Evolutionary conservation across 1,284 basidiomycete species (phyloP).

Genomic region (Gomphus sp.): DNA sequence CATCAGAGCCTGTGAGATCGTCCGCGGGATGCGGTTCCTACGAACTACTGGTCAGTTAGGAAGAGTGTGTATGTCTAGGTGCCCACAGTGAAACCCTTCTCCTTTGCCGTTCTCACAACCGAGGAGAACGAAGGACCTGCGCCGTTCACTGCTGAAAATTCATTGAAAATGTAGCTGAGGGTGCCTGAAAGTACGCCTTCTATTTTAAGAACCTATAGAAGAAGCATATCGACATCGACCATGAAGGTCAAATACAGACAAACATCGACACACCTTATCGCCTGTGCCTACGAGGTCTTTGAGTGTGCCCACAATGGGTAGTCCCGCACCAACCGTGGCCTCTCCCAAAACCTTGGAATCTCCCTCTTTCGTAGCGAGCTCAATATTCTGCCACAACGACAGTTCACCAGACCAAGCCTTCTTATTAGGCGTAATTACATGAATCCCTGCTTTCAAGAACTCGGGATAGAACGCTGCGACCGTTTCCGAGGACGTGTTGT

Average conservation of each 20-base stretch:
- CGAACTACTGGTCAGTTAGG: not conserved
- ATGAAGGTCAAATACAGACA: not conserved
- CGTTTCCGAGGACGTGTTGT: constrained; percentile 86
- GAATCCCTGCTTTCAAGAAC: constrained; percentile 73
- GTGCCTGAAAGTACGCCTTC: constrained; percentile 92
- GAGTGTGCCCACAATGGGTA: constrained; percentile 88
- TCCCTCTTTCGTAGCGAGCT: constrained; percentile 41
- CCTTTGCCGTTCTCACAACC: constrained; percentile 82
- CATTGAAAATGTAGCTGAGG: constrained; percentile 98
- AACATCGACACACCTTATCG: constrained; percentile 55
- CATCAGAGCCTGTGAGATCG: constrained; percentile 93
- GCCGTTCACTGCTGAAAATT: constrained; percentile 66
- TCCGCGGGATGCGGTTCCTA: constrained; percentile 97
- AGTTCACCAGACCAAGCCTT: constrained; percentile 86
- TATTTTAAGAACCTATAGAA: constrained; percentile 59
- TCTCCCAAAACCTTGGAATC: constrained; percentile 80
- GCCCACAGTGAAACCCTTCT: constrained; percentile 88
- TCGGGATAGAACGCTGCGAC: constrained; percentile 81
- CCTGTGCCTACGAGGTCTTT: constrained; percentile 90
- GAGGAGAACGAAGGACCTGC: constrained; percentile 74
- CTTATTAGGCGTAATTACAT: constrained; percentile 96
- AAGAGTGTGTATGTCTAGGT: not conserved
- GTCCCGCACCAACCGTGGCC: constrained; percentile 90
- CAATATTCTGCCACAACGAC: constrained; percentile 64
- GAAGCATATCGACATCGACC: not conserved